Evolutionary conservation across 1,284 basidiomycete species (phyloP).

Genomic region (Cutaneotrichosporon mucoides): DNA sequence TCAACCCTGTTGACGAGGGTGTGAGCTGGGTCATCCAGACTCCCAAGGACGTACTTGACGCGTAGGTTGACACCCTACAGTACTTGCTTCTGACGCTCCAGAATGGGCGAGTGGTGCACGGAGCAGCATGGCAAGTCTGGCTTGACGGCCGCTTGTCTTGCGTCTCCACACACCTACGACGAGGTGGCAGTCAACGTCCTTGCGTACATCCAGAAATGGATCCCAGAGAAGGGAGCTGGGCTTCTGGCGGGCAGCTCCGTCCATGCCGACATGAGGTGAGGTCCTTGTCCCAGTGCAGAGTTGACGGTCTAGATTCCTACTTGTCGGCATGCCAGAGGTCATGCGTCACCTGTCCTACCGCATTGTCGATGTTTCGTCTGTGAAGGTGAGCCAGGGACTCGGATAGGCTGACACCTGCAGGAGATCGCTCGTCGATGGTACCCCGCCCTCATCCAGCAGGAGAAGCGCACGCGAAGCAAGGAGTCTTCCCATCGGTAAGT

Average conservation of each 20-base stretch:
- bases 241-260: constrained; percentile 53
- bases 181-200: constrained; percentile 47
- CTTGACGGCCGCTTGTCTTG: constrained; percentile 44
- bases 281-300: neutral
- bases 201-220: constrained; percentile 51
- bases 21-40: constrained; percentile 54
- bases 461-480: constrained; percentile 27
- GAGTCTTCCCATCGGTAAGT: constrained; percentile 42
- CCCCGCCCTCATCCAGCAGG: constrained; percentile 28
- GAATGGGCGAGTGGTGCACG: constrained; percentile 50
- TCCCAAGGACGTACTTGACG: constrained; percentile 50
- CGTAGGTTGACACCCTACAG: constrained; percentile 18
- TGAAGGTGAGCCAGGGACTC: constrained; percentile 30
- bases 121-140: constrained; percentile 48
- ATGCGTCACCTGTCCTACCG: constrained; percentile 52
- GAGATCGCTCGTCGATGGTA: constrained; percentile 54
- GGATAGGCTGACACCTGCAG: constrained; percentile 15
- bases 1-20: constrained; percentile 54
- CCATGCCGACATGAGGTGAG: constrained; percentile 52
- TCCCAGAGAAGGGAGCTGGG: constrained; percentile 49
- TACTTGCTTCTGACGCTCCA: constrained; percentile 7
- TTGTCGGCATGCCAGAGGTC: constrained; percentile 50
- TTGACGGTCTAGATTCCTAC: constrained; percentile 41
- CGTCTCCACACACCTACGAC: constrained; percentile 43
- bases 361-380: constrained; percentile 50